Base-by-base conservation (phyloP, 108 stramenopile species). In the Cyclotella atomus region DNA sequence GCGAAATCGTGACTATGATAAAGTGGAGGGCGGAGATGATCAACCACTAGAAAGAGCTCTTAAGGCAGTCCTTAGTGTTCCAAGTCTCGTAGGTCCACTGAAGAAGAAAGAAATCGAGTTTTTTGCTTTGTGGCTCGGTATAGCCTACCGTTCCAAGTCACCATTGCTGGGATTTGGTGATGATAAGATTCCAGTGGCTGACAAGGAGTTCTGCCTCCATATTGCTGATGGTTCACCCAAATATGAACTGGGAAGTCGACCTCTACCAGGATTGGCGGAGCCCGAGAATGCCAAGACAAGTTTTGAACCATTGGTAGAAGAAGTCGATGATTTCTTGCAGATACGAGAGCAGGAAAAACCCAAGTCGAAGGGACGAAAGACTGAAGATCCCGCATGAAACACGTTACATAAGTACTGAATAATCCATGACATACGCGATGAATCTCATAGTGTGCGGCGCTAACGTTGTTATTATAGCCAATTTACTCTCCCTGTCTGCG, bases 31-130 rank as follows among this genome's bases (percentile, higher is more conserved):
- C 0, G 86, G 84, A 47, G 84, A 91, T 65, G 77, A 74, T 14
- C 57, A 77, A 32, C 71, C 88, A 10, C 68, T 93, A 65, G 81
- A 88, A 24, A 70, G 86, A 66, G 91, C 91, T 17, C 65, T 95
- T 23, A 83, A 76, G 34, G 89, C 89, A 10, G 59, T 95, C 3
- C 80, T 95, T 20, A 69, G 78, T 25, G 88, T 88, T 16, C 73
- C 72, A 17, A 93, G 90, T 71, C 81, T 95, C 33, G 91, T 92
- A 10, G 94, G 94, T n/a, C 93, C 91, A 20, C 71, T 91, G 65
- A 70, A 76, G 65, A 65, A 79, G 21, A 82, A 74, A 38, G 94
- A 95, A 72, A 90, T 87, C 9, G 88, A 89, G 28, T 91, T 95
- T 54, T 87, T 80, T 45, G 84, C 75, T 0, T 75, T 87, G 20